Evolutionary conservation across 1,139 yeast genomes (phyloP).

Genomic region (Suhomyces anneliseae): DNA sequence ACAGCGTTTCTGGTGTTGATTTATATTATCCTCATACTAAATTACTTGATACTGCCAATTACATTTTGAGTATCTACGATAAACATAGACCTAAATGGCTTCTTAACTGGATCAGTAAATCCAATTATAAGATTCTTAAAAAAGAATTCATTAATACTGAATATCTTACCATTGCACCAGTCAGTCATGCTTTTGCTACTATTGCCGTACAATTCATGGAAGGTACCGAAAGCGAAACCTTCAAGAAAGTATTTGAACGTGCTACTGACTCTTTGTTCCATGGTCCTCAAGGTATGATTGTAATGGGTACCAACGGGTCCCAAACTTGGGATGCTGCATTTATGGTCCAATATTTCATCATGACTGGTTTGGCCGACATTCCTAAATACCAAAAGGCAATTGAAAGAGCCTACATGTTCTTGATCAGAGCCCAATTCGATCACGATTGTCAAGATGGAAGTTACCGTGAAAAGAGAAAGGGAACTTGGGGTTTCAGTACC

Average conservation of each 20-base stretch:
- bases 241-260: constrained; percentile 54
- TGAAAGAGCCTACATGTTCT: constrained; percentile 63
- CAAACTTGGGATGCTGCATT: constrained; percentile 98
- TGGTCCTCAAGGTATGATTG: constrained; percentile 88
- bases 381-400: constrained; percentile 68
- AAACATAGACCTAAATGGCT: constrained; percentile 78
- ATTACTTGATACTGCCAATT: constrained; percentile 64
- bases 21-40: constrained; percentile 88
- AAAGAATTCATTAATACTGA: constrained; percentile 82
- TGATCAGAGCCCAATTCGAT: constrained; percentile 82
- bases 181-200: constrained; percentile 81
- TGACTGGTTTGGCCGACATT: constrained; percentile 74
- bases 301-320: constrained; percentile 97
- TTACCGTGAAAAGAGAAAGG: constrained; percentile 78
- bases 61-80: constrained; percentile 62
- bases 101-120: constrained; percentile 49
- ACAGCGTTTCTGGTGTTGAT: constrained; percentile 89
- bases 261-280: constrained; percentile 78
- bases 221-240: constrained; percentile 66
- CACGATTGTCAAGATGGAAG: constrained; percentile 77
- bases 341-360: constrained; percentile 77
- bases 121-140: constrained; percentile 61
- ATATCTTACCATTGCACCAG: constrained; percentile 88
- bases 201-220: constrained; percentile 68
- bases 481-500: constrained; percentile 98